A percentile compares a stretch with the other conserved stretches of the same genome.
These are phyloP conservation scores for Avena insularis DNA, from an alignment of 176 grass and related monocot species.

Conservation along the genomic window DNA sequence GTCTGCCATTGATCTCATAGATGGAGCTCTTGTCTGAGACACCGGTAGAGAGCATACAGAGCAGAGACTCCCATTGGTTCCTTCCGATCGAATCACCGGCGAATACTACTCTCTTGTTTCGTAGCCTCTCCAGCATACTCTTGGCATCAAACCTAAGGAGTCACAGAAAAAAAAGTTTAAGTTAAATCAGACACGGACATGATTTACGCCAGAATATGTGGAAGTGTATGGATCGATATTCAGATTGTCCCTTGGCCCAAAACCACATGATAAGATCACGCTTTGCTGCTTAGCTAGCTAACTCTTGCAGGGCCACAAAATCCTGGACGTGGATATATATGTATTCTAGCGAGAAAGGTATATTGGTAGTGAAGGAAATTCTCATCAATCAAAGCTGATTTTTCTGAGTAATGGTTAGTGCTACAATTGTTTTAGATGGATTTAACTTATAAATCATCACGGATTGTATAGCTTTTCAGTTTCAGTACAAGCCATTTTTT, in stretches of 20 bases:
- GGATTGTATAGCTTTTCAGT: background rate
- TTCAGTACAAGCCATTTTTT: background rate
- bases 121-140: constrained; percentile 67
- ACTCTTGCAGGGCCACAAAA: background rate
- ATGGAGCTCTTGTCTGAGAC: constrained; percentile 71
- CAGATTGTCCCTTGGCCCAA: background rate
- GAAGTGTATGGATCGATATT: background rate
- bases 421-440: background rate
- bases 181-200: constrained; percentile 11
- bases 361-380: background rate
- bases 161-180: background rate
- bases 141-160: constrained; percentile 66
- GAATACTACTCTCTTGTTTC: constrained; percentile 75
- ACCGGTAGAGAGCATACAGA: constrained; percentile 78
- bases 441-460: background rate
- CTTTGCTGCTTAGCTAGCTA: background rate
- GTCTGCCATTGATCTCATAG: constrained; percentile 82
- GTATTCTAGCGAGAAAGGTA: background rate
- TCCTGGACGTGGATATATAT: background rate
- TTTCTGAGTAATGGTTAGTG: background rate
- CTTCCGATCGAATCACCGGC: constrained; percentile 91
- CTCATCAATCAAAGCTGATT: background rate
- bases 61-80: constrained; percentile 95
- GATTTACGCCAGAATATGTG: background rate
- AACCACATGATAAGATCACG: background rate